These are phyloP conservation scores for Phytophthora idaei DNA, from an alignment of 352 stramenopile genomes.

Conservation along the genomic window DNA sequence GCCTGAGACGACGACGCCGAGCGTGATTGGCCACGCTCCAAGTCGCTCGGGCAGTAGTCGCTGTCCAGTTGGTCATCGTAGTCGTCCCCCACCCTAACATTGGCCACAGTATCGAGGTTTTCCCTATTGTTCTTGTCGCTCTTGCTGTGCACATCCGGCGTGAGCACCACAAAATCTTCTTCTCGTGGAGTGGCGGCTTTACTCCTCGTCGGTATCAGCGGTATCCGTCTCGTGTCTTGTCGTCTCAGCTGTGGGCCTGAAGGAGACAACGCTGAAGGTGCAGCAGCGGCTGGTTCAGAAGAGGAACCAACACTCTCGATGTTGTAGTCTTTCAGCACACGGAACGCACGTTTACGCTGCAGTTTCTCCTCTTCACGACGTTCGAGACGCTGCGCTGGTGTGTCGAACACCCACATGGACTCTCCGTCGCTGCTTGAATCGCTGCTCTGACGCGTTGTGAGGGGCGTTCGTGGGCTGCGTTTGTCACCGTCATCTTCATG, in stretches of 20 bases:
- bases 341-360: constrained; percentile 54
- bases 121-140: constrained; percentile 22
- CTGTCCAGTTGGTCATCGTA: constrained; percentile 34
- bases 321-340: constrained; percentile 54
- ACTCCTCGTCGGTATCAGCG: constrained; percentile 28
- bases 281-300: constrained; percentile 2
- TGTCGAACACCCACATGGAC: constrained; percentile 58
- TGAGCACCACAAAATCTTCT: constrained; percentile 45
- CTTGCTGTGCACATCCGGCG: constrained; percentile 19
- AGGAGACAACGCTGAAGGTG: constrained; percentile 9
- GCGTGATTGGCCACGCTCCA: constrained; percentile 12
- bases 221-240: constrained; percentile 38
- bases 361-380: constrained; percentile 56
- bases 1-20: constrained; percentile 23
- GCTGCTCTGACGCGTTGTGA: constrained; percentile 24
- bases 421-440: constrained; percentile 39
- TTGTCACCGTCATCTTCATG: constrained; percentile 9
- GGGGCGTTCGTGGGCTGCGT: constrained; percentile 6
- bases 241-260: constrained; percentile 5
- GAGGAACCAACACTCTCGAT: constrained; percentile 35
- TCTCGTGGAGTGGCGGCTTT: constrained; percentile 30
- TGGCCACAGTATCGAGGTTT: constrained; percentile 23
- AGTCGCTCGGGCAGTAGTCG: constrained; percentile 12
- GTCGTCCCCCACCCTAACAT: constrained; percentile 23
- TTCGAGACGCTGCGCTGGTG: constrained; percentile 51